These are phyloP conservation scores for Herpetomonas muscarum DNA, from an alignment of 208 protist species.

Conservation along the genomic window DNA sequence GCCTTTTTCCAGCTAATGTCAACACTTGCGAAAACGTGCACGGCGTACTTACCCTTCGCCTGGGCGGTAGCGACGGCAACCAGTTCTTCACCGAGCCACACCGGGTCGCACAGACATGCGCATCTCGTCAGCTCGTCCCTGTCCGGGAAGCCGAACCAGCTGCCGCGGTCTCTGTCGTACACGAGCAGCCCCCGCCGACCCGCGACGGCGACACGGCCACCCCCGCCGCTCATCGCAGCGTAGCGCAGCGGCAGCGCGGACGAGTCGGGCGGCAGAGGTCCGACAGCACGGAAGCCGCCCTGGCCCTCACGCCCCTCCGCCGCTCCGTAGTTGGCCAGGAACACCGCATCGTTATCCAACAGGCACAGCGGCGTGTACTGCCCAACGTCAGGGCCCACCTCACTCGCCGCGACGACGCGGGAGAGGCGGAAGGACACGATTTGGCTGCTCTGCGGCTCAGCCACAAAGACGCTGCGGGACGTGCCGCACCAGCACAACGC, in stretches of 20 bases:
- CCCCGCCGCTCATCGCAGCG: neutral
- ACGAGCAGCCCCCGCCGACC: slow-evolving; percentile 29
- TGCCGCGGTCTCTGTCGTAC: slow-evolving; percentile 39
- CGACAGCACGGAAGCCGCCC: neutral
- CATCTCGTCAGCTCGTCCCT: slow-evolving; percentile 27
- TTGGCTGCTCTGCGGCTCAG: slow-evolving; percentile 15
- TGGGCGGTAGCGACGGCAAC: slow-evolving; percentile 30
- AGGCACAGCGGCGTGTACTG: slow-evolving; percentile 30
- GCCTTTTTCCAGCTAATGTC: neutral
- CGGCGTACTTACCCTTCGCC: neutral
- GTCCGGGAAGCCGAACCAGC: slow-evolving; percentile 40
- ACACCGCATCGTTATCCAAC: slow-evolving; percentile 25
- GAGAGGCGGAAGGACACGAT: slow-evolving; percentile 30
- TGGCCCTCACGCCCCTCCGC: neutral
- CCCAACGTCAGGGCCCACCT: slow-evolving; percentile 25
- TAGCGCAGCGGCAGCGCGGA: neutral
- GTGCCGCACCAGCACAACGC: slow-evolving; percentile 25
- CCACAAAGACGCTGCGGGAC: slow-evolving; percentile 24
- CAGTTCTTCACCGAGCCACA: slow-evolving; percentile 45
- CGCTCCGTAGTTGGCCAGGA: slow-evolving; percentile 13
- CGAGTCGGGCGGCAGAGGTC: neutral
- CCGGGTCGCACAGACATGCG: slow-evolving; percentile 44
- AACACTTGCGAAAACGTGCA: neutral
- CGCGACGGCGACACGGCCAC: slow-evolving; percentile 12
- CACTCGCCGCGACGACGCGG: slow-evolving; percentile 21